Evolutionary conservation across 129 eudicot genomes (phyloP).

Genomic region (Saposhnikovia divaricata): DNA sequence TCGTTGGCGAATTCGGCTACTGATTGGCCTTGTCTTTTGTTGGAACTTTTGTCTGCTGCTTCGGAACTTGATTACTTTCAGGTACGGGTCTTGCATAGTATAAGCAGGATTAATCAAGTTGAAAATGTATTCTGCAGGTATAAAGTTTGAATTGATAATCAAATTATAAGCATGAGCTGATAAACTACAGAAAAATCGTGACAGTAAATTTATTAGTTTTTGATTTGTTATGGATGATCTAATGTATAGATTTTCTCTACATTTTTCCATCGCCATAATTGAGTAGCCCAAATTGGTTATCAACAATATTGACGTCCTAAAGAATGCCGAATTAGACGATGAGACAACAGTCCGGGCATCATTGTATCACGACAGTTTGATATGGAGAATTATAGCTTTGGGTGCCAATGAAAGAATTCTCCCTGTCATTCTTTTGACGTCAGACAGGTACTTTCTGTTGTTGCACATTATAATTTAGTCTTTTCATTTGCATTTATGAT

Average conservation of each 20-base stretch:
- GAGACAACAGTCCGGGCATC: slow-evolving; percentile 63
- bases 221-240: slow-evolving; percentile 9
- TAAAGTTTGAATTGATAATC: background rate
- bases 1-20: slow-evolving; percentile 78
- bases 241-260: slow-evolving; percentile 11
- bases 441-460: slow-evolving; percentile 58
- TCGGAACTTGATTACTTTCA: slow-evolving; percentile 88
- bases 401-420: slow-evolving; percentile 86
- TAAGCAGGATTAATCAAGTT: background rate
- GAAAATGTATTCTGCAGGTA: background rate
- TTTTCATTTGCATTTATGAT: background rate
- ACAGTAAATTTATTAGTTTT: background rate
- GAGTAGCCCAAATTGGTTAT: slow-evolving; percentile 84
- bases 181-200: background rate
- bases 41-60: slow-evolving; percentile 74
- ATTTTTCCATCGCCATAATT: slow-evolving; percentile 8
- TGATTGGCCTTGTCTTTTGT: slow-evolving; percentile 85
- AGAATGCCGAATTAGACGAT: slow-evolving; percentile 51
- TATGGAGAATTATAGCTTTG: slow-evolving; percentile 87
- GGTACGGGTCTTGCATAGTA: slow-evolving; percentile 26
- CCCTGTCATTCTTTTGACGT: slow-evolving; percentile 73
- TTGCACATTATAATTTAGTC: background rate
- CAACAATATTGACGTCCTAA: slow-evolving; percentile 80
- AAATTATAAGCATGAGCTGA: background rate
- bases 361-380: slow-evolving; percentile 83